Evolutionary conservation across 805 yeast species (phyloP).

Genomic region (Metahyphopichia silvanorum): DNA sequence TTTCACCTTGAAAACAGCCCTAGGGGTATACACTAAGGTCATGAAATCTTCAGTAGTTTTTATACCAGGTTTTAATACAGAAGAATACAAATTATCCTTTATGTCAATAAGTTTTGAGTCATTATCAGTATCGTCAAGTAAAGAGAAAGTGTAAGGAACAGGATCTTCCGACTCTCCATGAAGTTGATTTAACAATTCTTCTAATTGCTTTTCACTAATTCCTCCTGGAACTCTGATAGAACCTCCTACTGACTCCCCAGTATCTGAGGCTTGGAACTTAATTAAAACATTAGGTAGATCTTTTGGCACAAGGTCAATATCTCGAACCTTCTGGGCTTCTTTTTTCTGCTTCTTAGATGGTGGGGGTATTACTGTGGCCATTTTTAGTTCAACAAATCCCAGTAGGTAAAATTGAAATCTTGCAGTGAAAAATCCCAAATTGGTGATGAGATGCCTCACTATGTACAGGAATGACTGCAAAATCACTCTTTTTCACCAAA

Average conservation of each 20-base stretch:
- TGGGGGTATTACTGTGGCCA: constrained; percentile 95
- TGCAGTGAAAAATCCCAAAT: constrained; percentile 5
- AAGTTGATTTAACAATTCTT: constrained; percentile 79
- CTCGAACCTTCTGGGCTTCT: constrained; percentile 78
- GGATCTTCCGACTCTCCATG: constrained; percentile 74
- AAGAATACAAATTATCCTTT: constrained; percentile 69
- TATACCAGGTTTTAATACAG: constrained; percentile 81
- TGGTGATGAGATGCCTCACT: constrained; percentile 1
- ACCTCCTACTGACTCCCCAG: constrained; percentile 84
- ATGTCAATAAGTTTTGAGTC: constrained; percentile 60
- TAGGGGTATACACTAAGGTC: constrained; percentile 88
- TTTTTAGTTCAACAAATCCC: constrained; percentile 18
- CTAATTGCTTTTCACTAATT: constrained; percentile 80
- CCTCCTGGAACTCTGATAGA: constrained; percentile 89
- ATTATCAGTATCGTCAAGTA: constrained; percentile 42
- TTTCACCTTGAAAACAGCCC: constrained; percentile 90
- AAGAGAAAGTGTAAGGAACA: constrained; percentile 83
- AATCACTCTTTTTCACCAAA: background rate
- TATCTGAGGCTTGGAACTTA: constrained; percentile 88
- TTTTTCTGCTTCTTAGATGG: constrained; percentile 85
- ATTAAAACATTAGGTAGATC: constrained; percentile 86
- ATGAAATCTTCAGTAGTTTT: constrained; percentile 90
- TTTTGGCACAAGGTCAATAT: constrained; percentile 66
- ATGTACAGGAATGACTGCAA: constrained; percentile 2
- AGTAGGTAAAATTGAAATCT: background rate